These are phyloP conservation scores for Malbranchea zuffiana DNA, from an alignment of 2,329 filamentous ascomycete species.

Conservation along the genomic window DNA sequence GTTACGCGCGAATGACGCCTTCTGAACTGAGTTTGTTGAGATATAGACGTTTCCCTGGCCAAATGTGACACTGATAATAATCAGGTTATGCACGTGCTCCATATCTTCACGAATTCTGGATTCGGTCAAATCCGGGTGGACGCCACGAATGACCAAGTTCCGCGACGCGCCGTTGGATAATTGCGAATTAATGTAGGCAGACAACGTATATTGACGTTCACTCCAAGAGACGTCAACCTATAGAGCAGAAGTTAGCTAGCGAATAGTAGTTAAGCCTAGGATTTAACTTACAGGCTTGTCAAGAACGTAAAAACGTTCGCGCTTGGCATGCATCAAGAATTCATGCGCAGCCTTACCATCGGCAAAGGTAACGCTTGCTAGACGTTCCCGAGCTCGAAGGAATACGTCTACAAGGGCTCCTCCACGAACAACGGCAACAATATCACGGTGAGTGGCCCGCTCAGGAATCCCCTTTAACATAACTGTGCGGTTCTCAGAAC, in stretches of 20 bases:
- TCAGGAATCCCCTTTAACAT: constrained; percentile 53
- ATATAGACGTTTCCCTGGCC: constrained; percentile 52
- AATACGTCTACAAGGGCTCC: constrained; percentile 61
- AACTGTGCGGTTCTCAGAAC: constrained; percentile 32
- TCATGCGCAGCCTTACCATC: constrained; percentile 50
- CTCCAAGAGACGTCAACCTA: constrained; percentile 61
- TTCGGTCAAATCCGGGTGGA: constrained; percentile 50
- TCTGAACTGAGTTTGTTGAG: constrained; percentile 65
- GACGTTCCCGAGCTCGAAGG: constrained; percentile 48
- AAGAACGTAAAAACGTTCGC: constrained; percentile 57
- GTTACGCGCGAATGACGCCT: constrained; percentile 61
- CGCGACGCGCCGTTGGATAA: constrained; percentile 57
- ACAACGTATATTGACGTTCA: constrained; percentile 57
- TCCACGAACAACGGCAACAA: constrained; percentile 55
- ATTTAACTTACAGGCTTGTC: constrained; percentile 49
- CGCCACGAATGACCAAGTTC: constrained; percentile 58
- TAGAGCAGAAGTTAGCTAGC: neutral
- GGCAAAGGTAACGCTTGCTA: constrained; percentile 59
- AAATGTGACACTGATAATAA: constrained; percentile 56
- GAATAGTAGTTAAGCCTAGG: neutral
- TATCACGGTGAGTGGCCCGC: constrained; percentile 52
- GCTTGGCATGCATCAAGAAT: constrained; percentile 55
- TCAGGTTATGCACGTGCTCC: constrained; percentile 70
- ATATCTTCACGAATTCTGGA: constrained; percentile 58
- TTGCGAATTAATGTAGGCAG: constrained; percentile 52